Percentiles rank a stretch among this genome's conserved stretches.
These are phyloP conservation scores for Postia placenta DNA, from an alignment of 768 basidiomycete species.

Conservation along the genomic window DNA sequence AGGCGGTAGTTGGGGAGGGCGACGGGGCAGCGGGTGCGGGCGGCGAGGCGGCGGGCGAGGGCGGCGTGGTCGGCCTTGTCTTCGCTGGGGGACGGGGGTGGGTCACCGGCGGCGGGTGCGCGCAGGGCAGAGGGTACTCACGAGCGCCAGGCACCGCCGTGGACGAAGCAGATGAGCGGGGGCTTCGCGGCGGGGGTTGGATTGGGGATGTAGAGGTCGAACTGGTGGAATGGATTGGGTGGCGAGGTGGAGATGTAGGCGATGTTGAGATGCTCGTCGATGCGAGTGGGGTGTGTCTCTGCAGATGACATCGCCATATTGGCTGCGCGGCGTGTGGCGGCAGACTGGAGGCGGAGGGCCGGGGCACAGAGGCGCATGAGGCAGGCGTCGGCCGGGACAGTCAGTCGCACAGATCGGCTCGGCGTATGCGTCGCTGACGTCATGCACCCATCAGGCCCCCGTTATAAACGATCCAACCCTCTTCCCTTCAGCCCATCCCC, in stretches of 20 bases:
- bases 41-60: slow-evolving; percentile 49
- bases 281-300: not conserved
- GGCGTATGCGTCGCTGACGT: not conserved
- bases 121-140: slow-evolving; percentile 28
- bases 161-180: slow-evolving; percentile 65
- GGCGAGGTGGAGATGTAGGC: slow-evolving; percentile 13
- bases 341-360: too few species aligned
- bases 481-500: slow-evolving; percentile 8
- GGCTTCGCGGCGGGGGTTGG: slow-evolving; percentile 1
- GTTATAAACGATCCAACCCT: slow-evolving; percentile 3
- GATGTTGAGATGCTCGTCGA: slow-evolving; percentile 9
- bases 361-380: too few species aligned
- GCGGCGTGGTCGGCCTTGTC: slow-evolving; percentile 58
- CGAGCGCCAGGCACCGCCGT: slow-evolving; percentile 83
- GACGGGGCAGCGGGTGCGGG: slow-evolving; percentile 47
- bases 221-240: slow-evolving; percentile 33
- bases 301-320: not conserved
- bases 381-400: too few species aligned
- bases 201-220: slow-evolving; percentile 48
- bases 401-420: too few species aligned
- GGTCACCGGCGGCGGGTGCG: not conserved
- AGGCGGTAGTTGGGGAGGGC: slow-evolving; percentile 77
- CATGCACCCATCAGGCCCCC: not conserved
- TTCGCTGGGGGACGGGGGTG: slow-evolving; percentile 38
- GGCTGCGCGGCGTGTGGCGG: not conserved